Percentiles rank a stretch among this genome's conserved stretches.
phyloP scores from a whole-genome alignment of 2,329 filamentous ascomycete genomes.

The Sclerotinia borealis region DNA sequence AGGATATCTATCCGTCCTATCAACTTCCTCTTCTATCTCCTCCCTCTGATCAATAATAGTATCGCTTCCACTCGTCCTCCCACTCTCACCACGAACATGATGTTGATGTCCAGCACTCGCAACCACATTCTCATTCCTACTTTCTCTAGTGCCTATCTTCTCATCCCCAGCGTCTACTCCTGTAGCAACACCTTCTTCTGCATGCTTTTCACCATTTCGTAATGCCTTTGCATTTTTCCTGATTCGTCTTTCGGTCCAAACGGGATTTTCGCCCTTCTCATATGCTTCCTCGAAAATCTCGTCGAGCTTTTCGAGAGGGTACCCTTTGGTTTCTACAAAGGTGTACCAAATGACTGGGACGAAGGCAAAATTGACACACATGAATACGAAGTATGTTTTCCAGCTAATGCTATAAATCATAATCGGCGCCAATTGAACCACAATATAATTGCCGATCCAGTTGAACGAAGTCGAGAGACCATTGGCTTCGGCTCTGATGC shows the following conservation, averaged over 20 bases:
- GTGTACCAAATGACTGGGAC: slow-evolving; percentile 6
- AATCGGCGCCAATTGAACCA: slow-evolving; percentile 44
- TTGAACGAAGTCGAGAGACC: slow-evolving; percentile 41
- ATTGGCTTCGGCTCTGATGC: slow-evolving; percentile 50
- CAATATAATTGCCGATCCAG: slow-evolving; percentile 56
- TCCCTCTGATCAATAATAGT: neutral
- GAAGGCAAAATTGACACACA: slow-evolving; percentile 8
- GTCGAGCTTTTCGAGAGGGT: slow-evolving; percentile 8
- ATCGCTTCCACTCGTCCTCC: neutral
- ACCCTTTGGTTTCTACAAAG: slow-evolving; percentile 10
- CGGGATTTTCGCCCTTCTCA: slow-evolving; percentile 9
- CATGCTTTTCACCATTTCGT: neutral
- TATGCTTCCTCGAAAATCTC: slow-evolving; percentile 11
- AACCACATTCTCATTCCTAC: neutral
- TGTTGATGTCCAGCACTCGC: neutral
- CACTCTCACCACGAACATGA: neutral
- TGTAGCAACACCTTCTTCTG: neutral
- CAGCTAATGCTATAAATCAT: slow-evolving; percentile 32
- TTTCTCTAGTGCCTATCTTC: neutral
- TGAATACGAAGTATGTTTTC: slow-evolving; percentile 33
- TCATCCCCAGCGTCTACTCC: neutral
- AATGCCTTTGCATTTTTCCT: neutral
- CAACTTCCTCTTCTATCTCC: neutral
- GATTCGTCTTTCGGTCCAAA: slow-evolving; percentile 7
- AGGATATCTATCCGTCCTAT: slow-evolving; percentile 3